phyloP scores from a whole-genome alignment of 441 rosid species.

The Isatis lusitanica region DNA sequence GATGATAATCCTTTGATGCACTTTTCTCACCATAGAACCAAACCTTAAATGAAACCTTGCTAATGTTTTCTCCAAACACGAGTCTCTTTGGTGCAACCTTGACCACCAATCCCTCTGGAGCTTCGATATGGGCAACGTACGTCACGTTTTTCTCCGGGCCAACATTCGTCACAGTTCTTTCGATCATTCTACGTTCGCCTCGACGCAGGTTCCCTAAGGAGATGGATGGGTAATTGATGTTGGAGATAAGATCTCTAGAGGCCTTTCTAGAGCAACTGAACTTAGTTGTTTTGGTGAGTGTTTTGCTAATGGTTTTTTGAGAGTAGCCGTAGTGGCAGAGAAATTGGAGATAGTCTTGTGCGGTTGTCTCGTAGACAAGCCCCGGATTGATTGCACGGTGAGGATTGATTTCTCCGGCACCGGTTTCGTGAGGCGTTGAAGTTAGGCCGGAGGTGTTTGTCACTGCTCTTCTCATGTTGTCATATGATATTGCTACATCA shows the following conservation, averaged over 20 bases:
- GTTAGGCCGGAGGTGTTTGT: constrained; percentile 42
- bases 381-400: constrained; percentile 68
- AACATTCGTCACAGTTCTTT: constrained; percentile 62
- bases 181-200: constrained; percentile 35
- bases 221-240: constrained; percentile 74
- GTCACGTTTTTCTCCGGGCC: constrained; percentile 54
- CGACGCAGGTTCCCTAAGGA: constrained; percentile 54
- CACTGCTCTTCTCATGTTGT: constrained; percentile 50
- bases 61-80: constrained; percentile 37
- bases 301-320: constrained; percentile 41
- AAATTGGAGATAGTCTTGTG: constrained; percentile 53
- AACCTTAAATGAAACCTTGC: constrained; percentile 44
- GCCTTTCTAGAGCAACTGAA: constrained; percentile 52
- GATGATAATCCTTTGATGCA: constrained; percentile 54
- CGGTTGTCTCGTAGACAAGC: constrained; percentile 59
- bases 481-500: constrained; percentile 51
- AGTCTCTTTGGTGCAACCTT: constrained; percentile 51
- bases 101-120: constrained; percentile 55
- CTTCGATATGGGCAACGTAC: constrained; percentile 42
- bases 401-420: constrained; percentile 70
- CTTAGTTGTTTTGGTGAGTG: constrained; percentile 43
- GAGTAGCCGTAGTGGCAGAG: constrained; percentile 63
- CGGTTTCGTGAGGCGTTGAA: constrained; percentile 64
- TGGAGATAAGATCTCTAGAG: constrained; percentile 47
- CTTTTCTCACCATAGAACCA: constrained; percentile 41